Evolutionary conservation across 1,284 basidiomycete genomes (phyloP), one percentile per base, ranked within the genome.

Genomic region (Mycena citricolor): DNA sequence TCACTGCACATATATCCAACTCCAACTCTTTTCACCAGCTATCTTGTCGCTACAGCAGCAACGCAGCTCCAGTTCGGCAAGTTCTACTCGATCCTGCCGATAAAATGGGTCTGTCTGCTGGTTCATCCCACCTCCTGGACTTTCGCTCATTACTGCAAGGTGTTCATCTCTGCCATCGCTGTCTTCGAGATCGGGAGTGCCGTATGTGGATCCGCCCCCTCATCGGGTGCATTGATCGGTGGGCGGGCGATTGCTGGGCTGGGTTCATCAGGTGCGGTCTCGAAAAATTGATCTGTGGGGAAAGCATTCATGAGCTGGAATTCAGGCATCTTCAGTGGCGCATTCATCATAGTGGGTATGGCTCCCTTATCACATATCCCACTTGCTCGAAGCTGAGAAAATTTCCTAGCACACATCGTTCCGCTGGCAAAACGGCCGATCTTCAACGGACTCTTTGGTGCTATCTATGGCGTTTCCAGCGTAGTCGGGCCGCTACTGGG

Each of bases 231-330:
- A 19, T 24, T 49, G 41, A 36, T 49, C 21, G 23, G 30, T 17
- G 47, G 47, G n/a, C 36, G 47, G 12, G 47, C 36, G 10, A 20
- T 49, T n/a, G 47, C 47, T 14, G 47, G 47, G 10, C 13, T 49
- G 3, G 47, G 47, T 8, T 38, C 23, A 12, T 40, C 47, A 10
- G 47, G 47, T 4, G 40, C 44, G 12, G 43, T 49, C 16, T 37
- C 32, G 38, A n/a, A n/a, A n/a, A n/a, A n/a, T n/a, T n/a, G n/a
- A n/a, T n/a, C n/a, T n/a, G n/a, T n/a, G n/a, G n/a, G n/a, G n/a
- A n/a, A n/a, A n/a, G n/a, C n/a, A n/a, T n/a, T n/a, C n/a, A n/a
- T n/a, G n/a, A n/a, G n/a, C n/a, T n/a, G n/a, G n/a, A 38, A 32
- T 23, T 34, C 45, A 1, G 39, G 45, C 1, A 50, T 50, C 16